These are phyloP conservation scores for Penicillium odoratum DNA, from an alignment of 495 filamentous ascomycete genomes.

Conservation along the genomic window DNA sequence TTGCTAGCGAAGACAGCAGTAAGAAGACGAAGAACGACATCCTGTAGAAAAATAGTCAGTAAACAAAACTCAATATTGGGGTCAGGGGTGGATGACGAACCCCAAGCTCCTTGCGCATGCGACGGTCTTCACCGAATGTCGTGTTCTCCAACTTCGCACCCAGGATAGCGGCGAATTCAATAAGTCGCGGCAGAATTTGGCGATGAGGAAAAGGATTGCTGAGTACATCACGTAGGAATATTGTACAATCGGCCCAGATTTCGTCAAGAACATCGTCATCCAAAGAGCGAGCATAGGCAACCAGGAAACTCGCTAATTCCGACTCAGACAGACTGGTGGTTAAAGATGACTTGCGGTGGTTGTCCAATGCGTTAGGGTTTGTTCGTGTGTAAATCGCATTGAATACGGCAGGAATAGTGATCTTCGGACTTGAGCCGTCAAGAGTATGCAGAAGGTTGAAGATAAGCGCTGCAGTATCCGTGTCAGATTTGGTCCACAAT, in stretches of 20 bases:
- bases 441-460: constrained; percentile 87
- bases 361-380: constrained; percentile 77
- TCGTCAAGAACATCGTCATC: constrained; percentile 99
- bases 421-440: constrained; percentile 86
- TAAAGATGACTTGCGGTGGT: constrained; percentile 77
- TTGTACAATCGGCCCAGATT: constrained; percentile 93
- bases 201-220: constrained; percentile 94
- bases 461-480: constrained; percentile 50
- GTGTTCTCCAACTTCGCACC: constrained; percentile 96
- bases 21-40: constrained; percentile 82
- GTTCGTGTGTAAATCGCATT: constrained; percentile 94
- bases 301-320: constrained; percentile 82
- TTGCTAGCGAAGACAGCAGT: constrained; percentile 89
- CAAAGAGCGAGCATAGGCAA: constrained; percentile 82
- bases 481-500: constrained; percentile 64
- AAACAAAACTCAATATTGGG: constrained; percentile 1
- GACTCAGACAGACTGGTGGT: constrained; percentile 79
- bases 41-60: constrained; percentile 54
- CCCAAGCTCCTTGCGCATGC: constrained; percentile 88
- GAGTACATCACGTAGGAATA: constrained; percentile 85
- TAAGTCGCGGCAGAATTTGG: constrained; percentile 80
- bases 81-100: constrained; percentile 51
- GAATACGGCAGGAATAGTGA: constrained; percentile 94
- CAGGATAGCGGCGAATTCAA: constrained; percentile 86
- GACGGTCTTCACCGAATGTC: constrained; percentile 92